These are phyloP conservation scores for Phaeosphaeria sp. DNA, from an alignment of 2,329 filamentous ascomycete species.

Conservation along the genomic window DNA sequence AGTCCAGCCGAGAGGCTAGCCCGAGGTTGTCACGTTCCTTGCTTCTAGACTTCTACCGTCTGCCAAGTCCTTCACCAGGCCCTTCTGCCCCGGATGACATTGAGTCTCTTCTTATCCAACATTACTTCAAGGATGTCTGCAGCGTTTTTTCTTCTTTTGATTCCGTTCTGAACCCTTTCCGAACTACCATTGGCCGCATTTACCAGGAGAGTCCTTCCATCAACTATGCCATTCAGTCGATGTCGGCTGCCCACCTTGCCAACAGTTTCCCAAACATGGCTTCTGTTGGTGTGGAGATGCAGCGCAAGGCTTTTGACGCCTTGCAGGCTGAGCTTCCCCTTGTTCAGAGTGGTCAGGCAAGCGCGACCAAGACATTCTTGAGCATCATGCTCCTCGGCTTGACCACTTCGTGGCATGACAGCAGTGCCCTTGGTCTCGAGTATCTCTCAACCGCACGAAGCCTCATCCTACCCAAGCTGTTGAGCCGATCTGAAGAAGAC, in stretches of 20 bases:
- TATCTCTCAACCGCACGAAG: conserved; percentile 58
- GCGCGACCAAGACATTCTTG: conserved; percentile 60
- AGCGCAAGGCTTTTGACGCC: conserved; percentile 59
- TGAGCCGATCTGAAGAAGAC: conserved; percentile 40
- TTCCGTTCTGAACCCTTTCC: conserved; percentile 66
- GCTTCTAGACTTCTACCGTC: conserved; percentile 47
- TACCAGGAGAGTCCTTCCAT: conserved; percentile 66
- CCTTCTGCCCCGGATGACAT: conserved; percentile 51
- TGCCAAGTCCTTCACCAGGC: conserved; percentile 43
- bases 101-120: conserved; percentile 64
- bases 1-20: conserved; percentile 29
- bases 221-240: conserved; percentile 67
- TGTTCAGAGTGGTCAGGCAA: conserved; percentile 48
- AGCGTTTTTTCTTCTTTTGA: conserved; percentile 70
- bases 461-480: conserved; percentile 53
- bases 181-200: conserved; percentile 63
- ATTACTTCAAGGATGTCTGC: conserved; percentile 69
- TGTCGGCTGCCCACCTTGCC: conserved; percentile 67
- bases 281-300: conserved; percentile 58
- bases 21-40: conserved; percentile 47
- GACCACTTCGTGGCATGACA: conserved; percentile 66
- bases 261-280: conserved; percentile 64
- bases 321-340: conserved; percentile 57
- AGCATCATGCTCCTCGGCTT: conserved; percentile 65
- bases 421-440: conserved; percentile 61